Base-by-base conservation (phyloP, 768 basidiomycete species). In the Suillus brevipes region DNA sequence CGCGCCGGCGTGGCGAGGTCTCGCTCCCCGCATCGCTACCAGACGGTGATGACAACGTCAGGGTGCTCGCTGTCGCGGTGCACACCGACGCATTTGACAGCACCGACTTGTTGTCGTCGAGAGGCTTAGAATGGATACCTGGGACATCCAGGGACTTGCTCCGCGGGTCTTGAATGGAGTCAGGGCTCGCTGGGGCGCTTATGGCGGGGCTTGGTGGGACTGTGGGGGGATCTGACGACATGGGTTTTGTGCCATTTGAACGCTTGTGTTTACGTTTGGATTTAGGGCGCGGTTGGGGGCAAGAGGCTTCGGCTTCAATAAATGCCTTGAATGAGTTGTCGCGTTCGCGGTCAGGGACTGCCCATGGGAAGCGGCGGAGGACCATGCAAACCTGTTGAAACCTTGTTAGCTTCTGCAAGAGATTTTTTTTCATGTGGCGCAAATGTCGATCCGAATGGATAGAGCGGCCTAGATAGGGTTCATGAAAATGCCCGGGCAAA, bases 331-430 rank as follows among this genome's bases (percentile, higher is more conserved):
- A 99, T 73, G 89, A 92, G 63, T 91, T 86, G 75, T 99, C 97
- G 20, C 88, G 88, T 84, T 97, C 97, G 71, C 89, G 83, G 74
- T 99, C 97, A 13, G 97, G 97, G 64, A 99, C 91, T 78, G 95
- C 99, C 97, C 97, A 99, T 6, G 97, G 97, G 83, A 99, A 99
- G 60, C 97, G 87, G 61, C 97, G 86, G 40, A 99, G 86, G 68
- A 97, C 83, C 97, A 99, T 99, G 82, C 97, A 99, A 2, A 77
- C 75, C 75, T 76, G 55, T 59, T 12, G 40, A 59, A 50, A 25
- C 28, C 42, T 23, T 28, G 37, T 59, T 20, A 59, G 58, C 40
- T 42, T 20, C 38, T 42, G 40, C 23, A 3, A 31, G 16, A 58
- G 16, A 58, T 16, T 6, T 16, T 8, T 6, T 37, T 16, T 28